Base-by-base conservation (phyloP, 805 yeast species). In the Zygotorulaspora chibaensis region DNA sequence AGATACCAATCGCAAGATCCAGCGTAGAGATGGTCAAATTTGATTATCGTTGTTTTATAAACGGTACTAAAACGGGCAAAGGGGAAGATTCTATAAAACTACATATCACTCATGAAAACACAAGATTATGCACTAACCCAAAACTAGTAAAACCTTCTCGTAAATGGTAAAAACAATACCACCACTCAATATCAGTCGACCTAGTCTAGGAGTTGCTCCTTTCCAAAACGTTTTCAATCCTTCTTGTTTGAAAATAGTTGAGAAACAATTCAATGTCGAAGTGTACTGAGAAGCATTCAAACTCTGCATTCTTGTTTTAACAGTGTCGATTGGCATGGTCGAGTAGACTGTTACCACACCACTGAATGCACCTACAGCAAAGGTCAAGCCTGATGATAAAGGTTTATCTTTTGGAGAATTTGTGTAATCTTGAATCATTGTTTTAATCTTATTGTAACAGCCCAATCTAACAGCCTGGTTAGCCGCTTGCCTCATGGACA, bases 161-260 rank as follows among this genome's bases (percentile, higher is more conserved):
- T 91, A 91, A 46, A 93, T 87, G 16, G 98, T 93, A 70, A 91
- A 91, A 25, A 93, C 97, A 55, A 91, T 91, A 58, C 99, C 99
- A 50, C 99, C 99, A 68, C 96, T 85, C 61, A 91, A 75, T 29
- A 90, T 80, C 62, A 91, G 75, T 58, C 99, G 79, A 5, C 98
- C 98, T 50, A 91, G 72, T 62, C 99, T 77, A 38, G 99, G 98
- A 2, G 98, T 93, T 29, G 98, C 96, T 51, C 99, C 99, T 68
- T 87, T 87, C 99, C 99, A 91, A 69, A 89, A 88, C 4, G 96
- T 85, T 60, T 79, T 70, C 53, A 90, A 69, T 8, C 99, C 99
- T 69, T 91, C 99, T 44, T 91, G 84, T 60, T 72, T 83, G 66
- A 85, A 84, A 42, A 93, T 82, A 52, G 77, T 81, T 15, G 69